Percentiles rank a stretch among this genome's conserved stretches.
Conservation (phyloP, 805 yeast genomes). For the Tetrapisispora iriomotensis region DNA sequence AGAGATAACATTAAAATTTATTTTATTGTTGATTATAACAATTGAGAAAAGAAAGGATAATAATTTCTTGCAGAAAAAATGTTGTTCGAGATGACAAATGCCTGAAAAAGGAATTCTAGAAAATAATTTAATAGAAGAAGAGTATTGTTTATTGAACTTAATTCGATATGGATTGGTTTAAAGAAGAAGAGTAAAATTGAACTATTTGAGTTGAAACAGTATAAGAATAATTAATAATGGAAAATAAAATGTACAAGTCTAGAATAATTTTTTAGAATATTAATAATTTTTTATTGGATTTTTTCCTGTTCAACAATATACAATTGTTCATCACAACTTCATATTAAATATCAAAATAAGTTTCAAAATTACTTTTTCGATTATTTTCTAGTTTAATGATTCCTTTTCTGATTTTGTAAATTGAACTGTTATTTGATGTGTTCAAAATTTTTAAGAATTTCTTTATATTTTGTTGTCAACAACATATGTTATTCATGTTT, state of each 20-base stretch:
- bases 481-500: neutral
- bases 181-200: no score
- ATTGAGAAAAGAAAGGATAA: neutral
- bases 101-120: neutral
- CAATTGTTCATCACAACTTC: neutral
- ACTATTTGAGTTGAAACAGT: neutral
- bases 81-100: no score
- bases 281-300: neutral
- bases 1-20: constrained; percentile 1
- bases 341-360: neutral
- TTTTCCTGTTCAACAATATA: no score
- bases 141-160: no score
- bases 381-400: no score
- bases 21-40: neutral
- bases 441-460: no score
- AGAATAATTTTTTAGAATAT: constrained; percentile 2
- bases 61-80: no score
- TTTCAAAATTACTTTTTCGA: no score
- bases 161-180: no score
- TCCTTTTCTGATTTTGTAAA: no score
- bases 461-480: neutral
- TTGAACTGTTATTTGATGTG: no score
- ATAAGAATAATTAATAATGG: neutral
- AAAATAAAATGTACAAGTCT: constrained; percentile 1
- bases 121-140: neutral